Percentiles rank a stretch among this genome's conserved stretches.
These are phyloP conservation scores for Acer negundo DNA, from an alignment of 345 rosid species.

Conservation along the genomic window DNA sequence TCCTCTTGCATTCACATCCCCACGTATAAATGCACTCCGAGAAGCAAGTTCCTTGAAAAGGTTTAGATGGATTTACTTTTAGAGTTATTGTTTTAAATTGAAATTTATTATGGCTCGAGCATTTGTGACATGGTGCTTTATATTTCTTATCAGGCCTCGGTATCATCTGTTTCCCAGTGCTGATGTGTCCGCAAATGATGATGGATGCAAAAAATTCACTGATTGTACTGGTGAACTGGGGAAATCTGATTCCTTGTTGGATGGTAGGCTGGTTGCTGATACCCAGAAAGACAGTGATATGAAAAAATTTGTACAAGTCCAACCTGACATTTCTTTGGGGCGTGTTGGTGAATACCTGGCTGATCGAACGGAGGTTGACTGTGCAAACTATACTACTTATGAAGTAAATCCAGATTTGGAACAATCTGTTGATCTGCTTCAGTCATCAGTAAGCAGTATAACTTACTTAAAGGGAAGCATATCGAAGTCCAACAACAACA, in stretches of 20 bases:
- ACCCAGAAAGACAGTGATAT: conserved; percentile 23
- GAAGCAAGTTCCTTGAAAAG: conserved; percentile 36
- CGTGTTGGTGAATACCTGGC: conserved; percentile 45
- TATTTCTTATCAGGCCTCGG: conserved; percentile 36
- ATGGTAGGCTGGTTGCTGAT: conserved; percentile 12
- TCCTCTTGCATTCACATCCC: conserved; percentile 53
- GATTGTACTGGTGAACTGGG: conserved; percentile 18
- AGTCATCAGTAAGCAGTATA: conserved; percentile 23
- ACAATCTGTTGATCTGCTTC: conserved; percentile 19
- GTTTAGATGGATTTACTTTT: conserved; percentile 26
- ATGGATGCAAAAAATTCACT: conserved; percentile 12
- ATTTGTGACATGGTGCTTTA: conserved; percentile 5
- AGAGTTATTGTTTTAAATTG: neutral
- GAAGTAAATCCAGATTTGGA: conserved; percentile 13
- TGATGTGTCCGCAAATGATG: conserved; percentile 18
- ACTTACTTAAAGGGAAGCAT: conserved; percentile 7
- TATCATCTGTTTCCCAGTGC: conserved; percentile 21
- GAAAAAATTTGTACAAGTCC: conserved; percentile 22
- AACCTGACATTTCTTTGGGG: conserved; percentile 36
- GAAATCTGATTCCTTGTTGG: conserved; percentile 16
- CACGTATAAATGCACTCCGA: conserved; percentile 27
- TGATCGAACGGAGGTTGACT: conserved; percentile 38
- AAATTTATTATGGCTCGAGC: neutral
- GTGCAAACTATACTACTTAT: conserved; percentile 31
- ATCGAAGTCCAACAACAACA: conserved; percentile 17